Base-by-base conservation (phyloP, 176 grass and related monocot species). In the Luzula sylvatica region DNA sequence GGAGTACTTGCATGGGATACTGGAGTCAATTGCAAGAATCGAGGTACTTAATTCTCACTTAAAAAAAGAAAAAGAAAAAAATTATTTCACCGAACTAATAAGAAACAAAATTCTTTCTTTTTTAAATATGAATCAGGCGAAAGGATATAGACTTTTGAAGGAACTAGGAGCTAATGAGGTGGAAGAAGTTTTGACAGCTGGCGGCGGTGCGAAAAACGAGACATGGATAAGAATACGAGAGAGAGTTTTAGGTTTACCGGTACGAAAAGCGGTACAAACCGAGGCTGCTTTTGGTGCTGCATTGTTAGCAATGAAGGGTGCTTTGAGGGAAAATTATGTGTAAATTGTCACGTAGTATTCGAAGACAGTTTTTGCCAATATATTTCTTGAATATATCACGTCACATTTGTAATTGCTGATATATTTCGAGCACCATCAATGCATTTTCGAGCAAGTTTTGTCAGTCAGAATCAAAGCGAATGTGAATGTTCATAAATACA, bases 271-370 rank as follows among this genome's bases (percentile, higher is more conserved):
- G 0, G 52, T 27, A 6, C 73, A 93, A 54, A 93, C 81, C 0
- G 87, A 93, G 66, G 81, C 81, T 2, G 87, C 87, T 4, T 93
- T 75, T 15, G 87, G 87, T 65, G 70, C 87, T 6, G 87, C 87
- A 11, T 23, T 82, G 38, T 73, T 93, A 3, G 87, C 87, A 26
- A 62, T 75, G 32, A 86, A 75, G 61, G 66, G 81, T 40, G 81
- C 58, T 68, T 26, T 3, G 23, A 23, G 22, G 11, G 20, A 62
- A 17, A 16, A 23, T 41, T 42, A 7, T 1, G 13, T 26, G 13
- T 61, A 61, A 26, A 26, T 26, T 46, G n/a, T n/a, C n/a, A n/a
- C n/a, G n/a, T n/a, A n/a, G n/a, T n/a, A n/a, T n/a, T n/a, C n/a
- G n/a, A n/a, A n/a, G n/a, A n/a, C n/a, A n/a, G n/a, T n/a, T n/a